Base-by-base conservation (phyloP, 139 green algal genomes). In the Auxenochlorella pyrenoidosa region DNA sequence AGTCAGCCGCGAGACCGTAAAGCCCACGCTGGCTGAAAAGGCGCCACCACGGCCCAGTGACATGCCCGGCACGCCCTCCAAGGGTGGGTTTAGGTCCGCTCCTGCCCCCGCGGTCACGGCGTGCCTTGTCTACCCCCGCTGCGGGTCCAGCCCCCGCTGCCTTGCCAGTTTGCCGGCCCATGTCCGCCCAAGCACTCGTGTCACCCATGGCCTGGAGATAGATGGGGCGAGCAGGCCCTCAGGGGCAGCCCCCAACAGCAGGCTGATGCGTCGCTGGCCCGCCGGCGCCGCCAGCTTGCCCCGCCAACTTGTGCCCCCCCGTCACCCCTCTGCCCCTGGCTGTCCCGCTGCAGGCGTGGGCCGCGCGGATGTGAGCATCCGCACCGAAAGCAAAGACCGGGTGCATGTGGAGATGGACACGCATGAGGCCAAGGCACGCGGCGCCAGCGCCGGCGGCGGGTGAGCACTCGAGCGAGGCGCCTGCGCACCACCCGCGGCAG, bases 21-120 rank as follows among this genome's bases (percentile, higher is more conserved):
- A 72, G 22, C 79, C 79, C 5, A 6, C 34, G 24, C 79, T 51
- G 0, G 5, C 36, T 1, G 79, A 84, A 40, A 72, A 54, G 36
- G 79, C 79, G 54, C 79, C 79, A 1, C 79, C 79, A 5, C 58
- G 58, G 10, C 79, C 79, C 79, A 38, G 24, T 18, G 58, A 72
- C 79, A 68, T 72, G 54, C 79, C 79, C 38, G 54, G 38, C 58
- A 84, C 79, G 36, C 79, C 79, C 58, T 84, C 79, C 79, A 84
- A 84, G 79, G 79, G 79, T 84, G 79, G 5, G 79, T 19, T 75
- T 75, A 0, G 15, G 68, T 3, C 5, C n/a, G n/a, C n/a, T n/a
- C n/a, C n/a, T 32, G 18, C 30, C 66, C 12, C 12, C 59, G 59
- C 8, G 30, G 66, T 32, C 32, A 13, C 66, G 66, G 18, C 66